These are phyloP conservation scores for Limnanthes douglasii DNA, from an alignment of 345 rosid species.

Conservation along the genomic window DNA sequence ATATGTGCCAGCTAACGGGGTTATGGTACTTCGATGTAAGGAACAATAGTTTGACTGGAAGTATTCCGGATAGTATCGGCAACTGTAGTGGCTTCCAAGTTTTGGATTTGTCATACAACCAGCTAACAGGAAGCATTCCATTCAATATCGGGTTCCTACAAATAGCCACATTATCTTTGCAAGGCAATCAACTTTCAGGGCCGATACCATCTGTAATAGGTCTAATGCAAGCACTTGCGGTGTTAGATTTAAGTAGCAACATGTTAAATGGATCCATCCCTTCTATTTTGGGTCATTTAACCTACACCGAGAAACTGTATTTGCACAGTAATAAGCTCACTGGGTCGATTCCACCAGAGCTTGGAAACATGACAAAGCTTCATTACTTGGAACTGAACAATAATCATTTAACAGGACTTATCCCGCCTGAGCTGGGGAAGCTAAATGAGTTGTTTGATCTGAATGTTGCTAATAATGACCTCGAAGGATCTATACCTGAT, in stretches of 20 bases:
- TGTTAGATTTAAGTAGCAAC: conserved; percentile 83
- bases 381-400: conserved; percentile 92
- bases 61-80: conserved; percentile 79
- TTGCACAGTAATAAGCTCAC: conserved; percentile 71
- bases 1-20: conserved; percentile 89
- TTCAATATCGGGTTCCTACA: conserved; percentile 96
- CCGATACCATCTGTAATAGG: conserved; percentile 92
- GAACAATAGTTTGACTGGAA: conserved; percentile 93
- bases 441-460: conserved; percentile 88
- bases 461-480: conserved; percentile 79
- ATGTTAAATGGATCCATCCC: conserved; percentile 78
- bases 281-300: conserved; percentile 76
- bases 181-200: conserved; percentile 75
- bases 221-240: conserved; percentile 99
- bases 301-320: conserved; percentile 91
- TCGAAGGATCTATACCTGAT: conserved; percentile 81
- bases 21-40: conserved; percentile 94
- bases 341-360: conserved; percentile 82
- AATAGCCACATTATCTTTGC: conserved; percentile 96
- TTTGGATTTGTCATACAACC: conserved; percentile 96
- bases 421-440: conserved; percentile 92
- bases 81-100: conserved; percentile 98
- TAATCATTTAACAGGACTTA: conserved; percentile 54
- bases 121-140: conserved; percentile 80
- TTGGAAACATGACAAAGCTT: conserved; percentile 92